Evolutionary conservation across 2,329 filamentous ascomycete genomes (phyloP).

Genomic region (Lasiodiplodia sp.): DNA sequence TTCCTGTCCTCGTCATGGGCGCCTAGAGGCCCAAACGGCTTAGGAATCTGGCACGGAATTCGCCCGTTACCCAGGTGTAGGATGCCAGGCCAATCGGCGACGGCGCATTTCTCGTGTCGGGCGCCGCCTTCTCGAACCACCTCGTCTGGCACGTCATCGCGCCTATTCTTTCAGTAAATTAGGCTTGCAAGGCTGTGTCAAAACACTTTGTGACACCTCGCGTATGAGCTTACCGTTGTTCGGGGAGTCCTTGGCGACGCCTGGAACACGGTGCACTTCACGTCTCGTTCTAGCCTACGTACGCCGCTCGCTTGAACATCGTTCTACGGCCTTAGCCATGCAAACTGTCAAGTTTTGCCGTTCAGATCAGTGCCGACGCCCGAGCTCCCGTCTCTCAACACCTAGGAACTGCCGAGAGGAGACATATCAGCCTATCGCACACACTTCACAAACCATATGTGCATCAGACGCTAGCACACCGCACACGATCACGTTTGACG

Average conservation of each 20-base stretch:
- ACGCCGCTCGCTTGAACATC: constrained; percentile 18
- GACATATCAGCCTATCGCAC: constrained; percentile 7
- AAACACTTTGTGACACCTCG: constrained; percentile 22
- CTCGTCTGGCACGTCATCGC: constrained; percentile 10
- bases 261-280: constrained; percentile 26
- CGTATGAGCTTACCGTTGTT: constrained; percentile 13
- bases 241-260: constrained; percentile 12
- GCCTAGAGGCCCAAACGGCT: not conserved
- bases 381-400: constrained; percentile 7
- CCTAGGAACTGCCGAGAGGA: constrained; percentile 3
- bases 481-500: not conserved
- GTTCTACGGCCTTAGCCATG: not conserved
- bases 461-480: constrained; percentile 9
- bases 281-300: constrained; percentile 14
- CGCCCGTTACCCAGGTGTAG: constrained; percentile 4
- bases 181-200: constrained; percentile 24
- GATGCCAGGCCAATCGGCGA: not conserved
- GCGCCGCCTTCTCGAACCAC: not conserved
- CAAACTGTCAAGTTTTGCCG: not conserved
- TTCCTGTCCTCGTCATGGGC: not conserved
- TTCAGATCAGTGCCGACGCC: not conserved
- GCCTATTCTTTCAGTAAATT: constrained; percentile 14
- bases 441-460: constrained; percentile 5
- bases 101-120: not conserved
- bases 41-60: constrained; percentile 19